These are phyloP conservation scores for Triticum aestivum DNA, from an alignment of 176 grass and related monocot species.

Conservation along the genomic window DNA sequence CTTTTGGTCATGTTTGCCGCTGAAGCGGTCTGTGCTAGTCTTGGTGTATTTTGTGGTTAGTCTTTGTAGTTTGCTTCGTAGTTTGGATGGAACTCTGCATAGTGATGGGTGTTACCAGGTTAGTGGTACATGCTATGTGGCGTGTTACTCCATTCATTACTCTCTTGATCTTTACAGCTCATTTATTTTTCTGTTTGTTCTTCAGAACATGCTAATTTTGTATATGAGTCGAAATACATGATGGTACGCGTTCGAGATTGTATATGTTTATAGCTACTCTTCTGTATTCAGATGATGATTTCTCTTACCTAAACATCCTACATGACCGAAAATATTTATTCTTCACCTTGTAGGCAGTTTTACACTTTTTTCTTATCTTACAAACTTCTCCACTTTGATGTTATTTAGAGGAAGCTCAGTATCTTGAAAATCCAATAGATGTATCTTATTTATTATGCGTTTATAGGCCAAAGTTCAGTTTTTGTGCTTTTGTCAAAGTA, in stretches of 20 bases:
- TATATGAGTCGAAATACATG: background rate
- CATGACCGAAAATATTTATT: background rate
- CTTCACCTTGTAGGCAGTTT: background rate
- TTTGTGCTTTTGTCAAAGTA: background rate
- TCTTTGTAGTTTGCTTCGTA: too few species aligned
- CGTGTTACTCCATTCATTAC: background rate
- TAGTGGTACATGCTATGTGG: conserved; percentile 45
- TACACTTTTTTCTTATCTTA: background rate
- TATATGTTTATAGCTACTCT: conserved; percentile 1
- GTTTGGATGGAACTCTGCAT: too few species aligned
- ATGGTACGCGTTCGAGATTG: background rate
- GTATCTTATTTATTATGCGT: background rate
- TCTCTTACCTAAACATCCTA: background rate
- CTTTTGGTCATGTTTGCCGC: too few species aligned
- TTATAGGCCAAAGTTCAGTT: background rate
- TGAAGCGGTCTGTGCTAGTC: too few species aligned
- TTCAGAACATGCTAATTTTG: background rate
- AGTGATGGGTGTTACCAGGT: conserved; percentile 12
- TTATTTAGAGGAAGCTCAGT: background rate
- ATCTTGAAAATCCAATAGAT: background rate
- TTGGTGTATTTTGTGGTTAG: too few species aligned
- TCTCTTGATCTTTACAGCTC: conserved; percentile 3
- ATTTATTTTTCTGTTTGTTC: background rate
- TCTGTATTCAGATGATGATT: background rate
- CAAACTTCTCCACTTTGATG: background rate